Evolutionary conservation across 2,329 filamentous ascomycete genomes (phyloP), one percentile per base, ranked within the genome.

Genomic region (Didymella keratinophila): DNA sequence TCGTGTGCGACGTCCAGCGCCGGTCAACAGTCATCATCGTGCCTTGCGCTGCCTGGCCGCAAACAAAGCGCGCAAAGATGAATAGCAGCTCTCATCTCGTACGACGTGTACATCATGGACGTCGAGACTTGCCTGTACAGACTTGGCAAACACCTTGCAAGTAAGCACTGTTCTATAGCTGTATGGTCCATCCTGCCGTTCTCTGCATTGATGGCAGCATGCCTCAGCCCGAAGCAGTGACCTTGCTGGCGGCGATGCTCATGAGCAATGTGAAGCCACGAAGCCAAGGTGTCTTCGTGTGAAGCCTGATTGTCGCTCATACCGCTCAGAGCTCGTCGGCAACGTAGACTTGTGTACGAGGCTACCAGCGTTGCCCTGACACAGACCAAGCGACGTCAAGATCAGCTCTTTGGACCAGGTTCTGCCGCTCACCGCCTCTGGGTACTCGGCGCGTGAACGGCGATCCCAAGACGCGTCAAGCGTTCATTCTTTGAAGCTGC

Each of bases 11-110:
- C 63, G 14, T 42, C 42, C 52, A 62, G 61, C 54, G 60, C 68
- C 70, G 66, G 68, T 69, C 60, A 70, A 63, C 58, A 62, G 34
- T 47, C 36, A 43, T 55, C 32, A 44, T 48, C 28, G 43, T 57
- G 51, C 34, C 55, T 36, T 10, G 37, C 32, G 43, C 30, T 50
- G 48, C 50, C 47, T 57, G 52, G 43, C 51, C 45, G 52, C 45
- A 55, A 54, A 18, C 34, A 18, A 21, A 41, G 25, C 55, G 36
- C 44, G 52, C 49, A 55, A 43, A 52, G 4, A 12, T 39, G 50
- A 47, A 45, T 41, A 44, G 51, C 44, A 46, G 46, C 39, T 48
- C 23, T 54, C 62, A 61, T 66, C 48, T 44, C 30, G 36, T 20
- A 39, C 27, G 20, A 3, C 16, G 7, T 36, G 6, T 18, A 6